phyloP scores from a whole-genome alignment of 768 basidiomycete species.

The Xerocomellus dryophilus region DNA sequence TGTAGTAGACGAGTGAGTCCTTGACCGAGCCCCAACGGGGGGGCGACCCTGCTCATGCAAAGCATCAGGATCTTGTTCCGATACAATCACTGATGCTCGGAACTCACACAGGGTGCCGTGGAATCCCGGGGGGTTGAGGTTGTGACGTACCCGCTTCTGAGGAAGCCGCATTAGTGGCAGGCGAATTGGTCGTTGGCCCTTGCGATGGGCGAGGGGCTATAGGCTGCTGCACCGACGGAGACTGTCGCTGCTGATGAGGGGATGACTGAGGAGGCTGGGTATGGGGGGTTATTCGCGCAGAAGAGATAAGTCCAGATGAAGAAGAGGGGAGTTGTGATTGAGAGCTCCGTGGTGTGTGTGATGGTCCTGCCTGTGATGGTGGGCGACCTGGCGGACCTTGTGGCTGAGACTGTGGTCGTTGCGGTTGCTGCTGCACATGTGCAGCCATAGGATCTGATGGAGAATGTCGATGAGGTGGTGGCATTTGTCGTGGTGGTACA shows the following conservation, averaged over 20 bases:
- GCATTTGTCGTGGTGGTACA: constrained; percentile 33
- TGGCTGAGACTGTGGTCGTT: constrained; percentile 60
- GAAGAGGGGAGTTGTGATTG: constrained; percentile 36
- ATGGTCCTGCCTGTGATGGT: constrained; percentile 47
- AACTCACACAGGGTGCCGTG: constrained; percentile 34
- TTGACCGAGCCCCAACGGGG: constrained; percentile 54
- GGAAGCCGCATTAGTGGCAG: constrained; percentile 24
- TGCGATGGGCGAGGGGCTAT: constrained; percentile 38
- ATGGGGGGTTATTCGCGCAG: constrained; percentile 36
- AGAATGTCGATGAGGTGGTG: constrained; percentile 43
- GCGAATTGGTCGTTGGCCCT: constrained; percentile 21
- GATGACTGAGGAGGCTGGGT: constrained; percentile 33
- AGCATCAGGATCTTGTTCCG: constrained; percentile 14
- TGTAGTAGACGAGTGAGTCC: constrained; percentile 62
- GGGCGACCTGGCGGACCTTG: constrained; percentile 48
- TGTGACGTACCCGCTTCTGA: constrained; percentile 34
- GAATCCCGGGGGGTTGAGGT: constrained; percentile 27
- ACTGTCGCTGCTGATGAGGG: constrained; percentile 32
- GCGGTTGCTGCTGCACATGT: constrained; percentile 39
- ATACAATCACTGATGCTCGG: neutral
- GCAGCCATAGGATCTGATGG: constrained; percentile 45
- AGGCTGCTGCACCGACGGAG: constrained; percentile 35
- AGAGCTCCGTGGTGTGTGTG: constrained; percentile 46
- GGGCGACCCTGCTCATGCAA: constrained; percentile 28
- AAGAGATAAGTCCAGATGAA: constrained; percentile 23